Evolutionary conservation across 805 yeast genomes (phyloP), one percentile per base, ranked within the genome.

Genomic region (Cyberlindnera euphorbiae): DNA sequence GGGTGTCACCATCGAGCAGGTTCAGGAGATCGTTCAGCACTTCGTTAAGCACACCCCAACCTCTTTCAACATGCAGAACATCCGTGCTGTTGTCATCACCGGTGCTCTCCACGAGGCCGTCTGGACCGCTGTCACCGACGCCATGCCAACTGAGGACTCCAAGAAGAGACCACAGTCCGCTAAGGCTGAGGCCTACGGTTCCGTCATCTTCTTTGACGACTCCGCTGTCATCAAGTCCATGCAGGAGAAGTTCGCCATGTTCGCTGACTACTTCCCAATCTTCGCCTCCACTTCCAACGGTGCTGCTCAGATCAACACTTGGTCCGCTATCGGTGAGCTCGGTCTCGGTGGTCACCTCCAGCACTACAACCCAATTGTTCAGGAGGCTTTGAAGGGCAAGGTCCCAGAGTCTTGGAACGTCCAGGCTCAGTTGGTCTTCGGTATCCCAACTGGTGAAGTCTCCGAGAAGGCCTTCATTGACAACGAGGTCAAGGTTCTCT

Each of bases 311-410:
- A 69, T 73, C 43, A 52, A 59, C 45, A 52, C 69, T 14, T 73
- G 79, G 79, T 56, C 72, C 28, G 71, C 71, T 18, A 56, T 73
- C 18, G 59, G 63, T 33, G 60, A 59, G 22, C 52, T 66, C 38
- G 71, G 71, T 32, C 52, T 71, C 29, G 77, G 77, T 44, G 73
- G 64, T 43, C 71, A 69, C 47, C 60, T 73, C 46, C 79, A 73
- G 57, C 78, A 73, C 56, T 73, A 66, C 64, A 69, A 67, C 53
- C 69, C 64, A 32, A 57, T 59, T 32, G 66, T 73, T 33, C 59
- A 60, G 45, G 63, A 52, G 26, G 66, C 65, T 33, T 44, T 65
- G 45, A 59, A 63, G 43, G 69, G 62, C 46, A 55, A 60, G 31
- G 58, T 67, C 19, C 75, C 75, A 38, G 53, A 49, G 32, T 49